Percentiles rank a stretch among this genome's conserved stretches.
Evolutionary conservation across 164 flowering plant species (phyloP).

Genomic region (Vitis rupestris): DNA sequence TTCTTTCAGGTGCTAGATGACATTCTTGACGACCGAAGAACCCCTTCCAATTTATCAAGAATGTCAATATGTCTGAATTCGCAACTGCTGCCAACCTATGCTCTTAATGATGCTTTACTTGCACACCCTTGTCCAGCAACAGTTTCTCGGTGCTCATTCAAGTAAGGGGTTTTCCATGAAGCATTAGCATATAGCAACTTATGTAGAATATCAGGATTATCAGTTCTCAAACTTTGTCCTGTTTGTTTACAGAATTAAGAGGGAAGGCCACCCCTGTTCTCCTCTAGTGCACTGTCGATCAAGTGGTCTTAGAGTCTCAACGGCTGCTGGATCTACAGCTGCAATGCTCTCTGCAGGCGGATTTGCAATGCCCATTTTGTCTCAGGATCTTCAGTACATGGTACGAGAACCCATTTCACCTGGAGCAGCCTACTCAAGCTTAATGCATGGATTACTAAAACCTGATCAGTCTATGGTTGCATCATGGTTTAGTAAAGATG

Average conservation of each 20-base stretch:
- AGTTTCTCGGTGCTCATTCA: constrained; percentile 83
- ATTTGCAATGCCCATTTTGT: constrained; percentile 60
- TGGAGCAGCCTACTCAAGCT: constrained; percentile 26
- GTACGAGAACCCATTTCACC: constrained; percentile 88
- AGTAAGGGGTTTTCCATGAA: constrained; percentile 31
- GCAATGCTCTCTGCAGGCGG: constrained; percentile 98
- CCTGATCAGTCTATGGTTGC: constrained; percentile 60
- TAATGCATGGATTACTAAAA: constrained; percentile 66
- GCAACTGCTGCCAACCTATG: constrained; percentile 44
- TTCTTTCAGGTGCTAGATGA: constrained; percentile 61
- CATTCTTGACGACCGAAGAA: constrained; percentile 43
- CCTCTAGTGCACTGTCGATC: constrained; percentile 61
- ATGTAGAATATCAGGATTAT: background rate
- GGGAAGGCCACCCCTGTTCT: constrained; percentile 32
- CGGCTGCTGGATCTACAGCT: constrained; percentile 95
- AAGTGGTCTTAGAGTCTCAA: constrained; percentile 88
- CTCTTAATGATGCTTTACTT: constrained; percentile 81
- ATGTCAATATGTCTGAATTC: constrained; percentile 55
- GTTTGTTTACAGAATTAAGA: constrained; percentile 44
- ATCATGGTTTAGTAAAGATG: constrained; percentile 67
- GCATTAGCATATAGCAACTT: background rate
- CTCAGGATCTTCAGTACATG: constrained; percentile 83
- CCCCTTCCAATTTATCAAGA: constrained; percentile 63
- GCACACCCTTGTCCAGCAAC: constrained; percentile 92
- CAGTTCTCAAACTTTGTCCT: background rate